Conservation (phyloP, 192 early-diverging fungal genomes). For the Podila verticillata region DNA sequence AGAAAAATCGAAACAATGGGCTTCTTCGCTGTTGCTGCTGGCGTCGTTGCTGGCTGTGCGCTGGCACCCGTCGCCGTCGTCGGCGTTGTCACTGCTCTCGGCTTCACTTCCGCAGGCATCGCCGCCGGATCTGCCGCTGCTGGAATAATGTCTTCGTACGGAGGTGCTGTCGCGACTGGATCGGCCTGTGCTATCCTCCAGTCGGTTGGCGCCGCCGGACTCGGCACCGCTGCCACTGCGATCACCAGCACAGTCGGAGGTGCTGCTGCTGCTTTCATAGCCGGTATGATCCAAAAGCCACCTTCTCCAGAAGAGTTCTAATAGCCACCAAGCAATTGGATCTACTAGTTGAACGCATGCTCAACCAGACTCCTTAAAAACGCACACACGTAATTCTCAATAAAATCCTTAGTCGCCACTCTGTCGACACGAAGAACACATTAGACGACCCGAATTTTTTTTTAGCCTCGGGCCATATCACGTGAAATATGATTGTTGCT, state of each 20-base stretch:
- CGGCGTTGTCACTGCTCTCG: background rate
- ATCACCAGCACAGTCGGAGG: background rate
- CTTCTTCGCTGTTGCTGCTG: background rate
- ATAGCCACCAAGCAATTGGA: no score
- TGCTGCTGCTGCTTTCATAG: background rate
- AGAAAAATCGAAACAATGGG: no score
- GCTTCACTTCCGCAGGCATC: background rate
- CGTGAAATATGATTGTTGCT: no score
- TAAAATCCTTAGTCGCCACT: no score
- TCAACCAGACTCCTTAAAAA: no score
- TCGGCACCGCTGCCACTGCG: background rate
- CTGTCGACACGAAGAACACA: no score
- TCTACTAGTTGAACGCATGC: no score
- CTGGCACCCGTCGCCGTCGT: background rate
- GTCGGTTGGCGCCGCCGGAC: background rate
- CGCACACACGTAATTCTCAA: no score
- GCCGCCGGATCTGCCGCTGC: background rate
- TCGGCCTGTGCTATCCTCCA: conserved; percentile 2
- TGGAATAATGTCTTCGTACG: background rate
- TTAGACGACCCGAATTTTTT: no score
- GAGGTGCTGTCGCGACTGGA: background rate
- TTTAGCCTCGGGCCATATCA: no score
- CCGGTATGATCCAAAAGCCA: no score
- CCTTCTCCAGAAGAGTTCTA: no score
- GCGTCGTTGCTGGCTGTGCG: background rate